Evolutionary conservation across 2,329 filamentous ascomycete genomes (phyloP), one percentile per base, ranked within the genome.

Genomic region (Beauveria brongniartii): DNA sequence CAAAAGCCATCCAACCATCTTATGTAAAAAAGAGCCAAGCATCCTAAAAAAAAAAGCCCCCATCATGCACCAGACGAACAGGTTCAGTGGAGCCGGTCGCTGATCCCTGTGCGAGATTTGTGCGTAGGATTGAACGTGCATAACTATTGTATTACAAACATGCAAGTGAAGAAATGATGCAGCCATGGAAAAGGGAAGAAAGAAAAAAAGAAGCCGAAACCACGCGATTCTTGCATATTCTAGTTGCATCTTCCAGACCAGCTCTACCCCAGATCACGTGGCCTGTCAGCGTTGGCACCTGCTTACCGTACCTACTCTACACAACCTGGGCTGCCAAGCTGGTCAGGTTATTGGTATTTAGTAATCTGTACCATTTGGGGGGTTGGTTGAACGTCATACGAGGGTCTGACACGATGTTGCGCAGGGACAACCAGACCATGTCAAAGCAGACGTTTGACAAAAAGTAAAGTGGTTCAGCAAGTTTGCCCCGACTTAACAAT

Each of bases 101-200:
- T 5, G 37, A 30, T 28, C 30, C 22, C 12, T 28, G 20, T 59
- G 57, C 50, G 57, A 54, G n/a, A 60, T 60, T 60, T 60, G 57
- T 60, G 57, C 57, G 57, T 28, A 30, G 47, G 34, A 50, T 46
- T 16, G 8, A 10, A 24, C 24, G 3, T 34, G 24, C 22, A 44
- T 44, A 22, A 22, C 22, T 22, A n/a, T n/a, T 20, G 28, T 9
- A 22, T 56, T 48, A 6, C 34, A 14, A 10, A 20, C 9, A 14
- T 53, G 50, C 30, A 40, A 37, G 50, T n/a, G n/a, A 16, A 9
- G 16, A 37, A n/a, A n/a, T 30, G 47, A 37, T 37, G 50, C 50
- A 53, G 50, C 50, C 50, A 53, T 30, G 3, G 16, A 50, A n/a
- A 14, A 43, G 41, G 18, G 1, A 3, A 28, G 47, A 41, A 26